Evolutionary conservation across 257 asterid species (phyloP).

Genomic region (Gynochthodes officinalis): DNA sequence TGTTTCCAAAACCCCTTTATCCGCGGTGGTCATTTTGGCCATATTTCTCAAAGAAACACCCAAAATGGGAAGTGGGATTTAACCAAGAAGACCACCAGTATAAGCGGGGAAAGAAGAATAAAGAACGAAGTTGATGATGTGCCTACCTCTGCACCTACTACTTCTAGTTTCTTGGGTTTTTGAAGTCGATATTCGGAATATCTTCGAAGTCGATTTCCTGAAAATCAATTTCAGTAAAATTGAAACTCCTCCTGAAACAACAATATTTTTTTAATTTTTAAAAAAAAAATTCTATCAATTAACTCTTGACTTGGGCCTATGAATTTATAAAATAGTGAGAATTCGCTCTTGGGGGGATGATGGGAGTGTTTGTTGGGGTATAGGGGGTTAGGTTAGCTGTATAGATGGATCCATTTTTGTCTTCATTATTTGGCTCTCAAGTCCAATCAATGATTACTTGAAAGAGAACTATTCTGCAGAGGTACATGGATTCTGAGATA

Average conservation of each 20-base stretch:
- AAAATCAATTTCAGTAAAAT: too few species aligned
- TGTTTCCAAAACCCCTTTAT: not conserved
- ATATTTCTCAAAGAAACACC: constrained; percentile 2
- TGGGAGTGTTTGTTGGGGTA: too few species aligned
- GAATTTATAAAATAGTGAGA: too few species aligned
- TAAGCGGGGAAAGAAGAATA: not conserved
- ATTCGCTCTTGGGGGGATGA: too few species aligned
- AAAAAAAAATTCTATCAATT: too few species aligned
- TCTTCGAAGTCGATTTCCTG: too few species aligned
- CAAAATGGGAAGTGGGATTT: not conserved
- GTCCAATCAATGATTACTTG: not conserved
- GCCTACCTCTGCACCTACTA: not conserved
- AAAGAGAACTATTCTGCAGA: constrained; percentile 40
- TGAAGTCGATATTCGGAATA: too few species aligned
- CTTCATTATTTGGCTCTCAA: not conserved
- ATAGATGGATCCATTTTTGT: not conserved
- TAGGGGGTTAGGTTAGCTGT: not conserved
- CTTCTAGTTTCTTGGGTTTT: not conserved
- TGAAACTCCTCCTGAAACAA: too few species aligned
- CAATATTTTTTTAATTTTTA: too few species aligned
- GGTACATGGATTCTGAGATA: constrained; percentile 95
- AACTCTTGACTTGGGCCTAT: too few species aligned
- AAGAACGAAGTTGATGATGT: constrained; percentile 9
- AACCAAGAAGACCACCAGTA: not conserved
- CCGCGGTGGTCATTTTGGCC: constrained; percentile 16